Conservation (phyloP, 179 eudicot genomes). For the Pouteria campechiana region DNA sequence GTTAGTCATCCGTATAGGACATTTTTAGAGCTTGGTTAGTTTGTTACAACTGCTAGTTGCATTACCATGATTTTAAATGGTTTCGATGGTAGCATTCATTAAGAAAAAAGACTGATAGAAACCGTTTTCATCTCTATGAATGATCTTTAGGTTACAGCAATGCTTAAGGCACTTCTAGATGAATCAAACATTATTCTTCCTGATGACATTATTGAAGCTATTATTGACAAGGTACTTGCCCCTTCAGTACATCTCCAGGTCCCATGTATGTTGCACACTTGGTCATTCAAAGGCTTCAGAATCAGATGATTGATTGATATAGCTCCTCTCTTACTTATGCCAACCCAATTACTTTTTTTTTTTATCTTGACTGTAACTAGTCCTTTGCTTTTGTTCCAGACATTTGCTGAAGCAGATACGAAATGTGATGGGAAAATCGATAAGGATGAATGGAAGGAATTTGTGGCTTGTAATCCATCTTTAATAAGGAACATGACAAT, state of each 20-base stretch:
- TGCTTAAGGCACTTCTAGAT: slow-evolving; percentile 16
- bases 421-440: slow-evolving; percentile 34
- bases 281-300: too few relatives aligned
- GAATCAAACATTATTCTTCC: slow-evolving; percentile 22
- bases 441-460: slow-evolving; percentile 24
- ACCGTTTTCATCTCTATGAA: background rate
- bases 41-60: too few relatives aligned
- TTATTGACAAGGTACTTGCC: slow-evolving; percentile 17
- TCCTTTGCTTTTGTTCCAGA: background rate
- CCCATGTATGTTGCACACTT: too few relatives aligned
- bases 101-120: slow-evolving; percentile 6
- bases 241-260: too few relatives aligned
- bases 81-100: too few relatives aligned
- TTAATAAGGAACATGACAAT: slow-evolving; percentile 13
- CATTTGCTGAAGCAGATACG: slow-evolving; percentile 24
- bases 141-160: slow-evolving; percentile 17
- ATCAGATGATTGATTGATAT: background rate
- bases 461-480: slow-evolving; percentile 9
- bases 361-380: background rate
- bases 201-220: slow-evolving; percentile 20
- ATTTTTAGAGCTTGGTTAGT: too few relatives aligned
- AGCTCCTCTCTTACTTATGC: background rate
- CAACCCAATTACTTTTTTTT: background rate
- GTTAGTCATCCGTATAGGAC: too few relatives aligned
- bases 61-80: too few relatives aligned